Percentiles rank a stretch among this genome's conserved stretches.
Conservation (phyloP, 2,329 filamentous ascomycete species). For the Clarireedia monteithiana region DNA sequence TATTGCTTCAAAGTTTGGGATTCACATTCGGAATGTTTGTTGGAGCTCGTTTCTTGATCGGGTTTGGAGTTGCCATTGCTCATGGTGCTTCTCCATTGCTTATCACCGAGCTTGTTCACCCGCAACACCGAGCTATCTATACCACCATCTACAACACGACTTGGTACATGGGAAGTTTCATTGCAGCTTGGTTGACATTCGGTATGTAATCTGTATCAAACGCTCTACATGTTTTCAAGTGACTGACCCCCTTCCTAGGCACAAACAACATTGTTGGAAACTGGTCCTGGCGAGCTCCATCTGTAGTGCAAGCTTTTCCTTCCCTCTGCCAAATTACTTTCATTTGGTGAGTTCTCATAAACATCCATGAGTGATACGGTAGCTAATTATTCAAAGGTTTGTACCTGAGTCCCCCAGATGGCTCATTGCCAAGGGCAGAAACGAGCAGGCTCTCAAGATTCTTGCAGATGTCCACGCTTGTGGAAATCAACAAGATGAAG, state of each 20-base stretch:
- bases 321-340: conserved; percentile 22
- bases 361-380: background rate
- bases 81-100: conserved; percentile 28
- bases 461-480: conserved; percentile 39
- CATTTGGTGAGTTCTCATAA: conserved; percentile 18
- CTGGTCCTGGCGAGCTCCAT: conserved; percentile 31
- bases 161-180: conserved; percentile 38
- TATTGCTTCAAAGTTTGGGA: conserved; percentile 34
- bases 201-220: conserved; percentile 15
- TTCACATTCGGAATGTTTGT: conserved; percentile 37
- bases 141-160: conserved; percentile 40
- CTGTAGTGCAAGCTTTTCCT: conserved; percentile 27
- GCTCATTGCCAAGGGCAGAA: conserved; percentile 60
- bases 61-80: conserved; percentile 30
- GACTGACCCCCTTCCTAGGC: conserved; percentile 14
- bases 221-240: background rate
- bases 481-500: conserved; percentile 32
- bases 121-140: conserved; percentile 40
- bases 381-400: conserved; percentile 22
- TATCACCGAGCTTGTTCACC: conserved; percentile 39
- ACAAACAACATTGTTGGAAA: conserved; percentile 31
- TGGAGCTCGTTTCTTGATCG: conserved; percentile 32
- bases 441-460: conserved; percentile 53
- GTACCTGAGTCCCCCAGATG: conserved; percentile 34
- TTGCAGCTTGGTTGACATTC: conserved; percentile 40